A percentile compares a stretch with the other conserved stretches of the same genome.
Evolutionary conservation across 2,329 filamentous ascomycete species (phyloP).

Genomic region (Lithohypha guttulata): DNA sequence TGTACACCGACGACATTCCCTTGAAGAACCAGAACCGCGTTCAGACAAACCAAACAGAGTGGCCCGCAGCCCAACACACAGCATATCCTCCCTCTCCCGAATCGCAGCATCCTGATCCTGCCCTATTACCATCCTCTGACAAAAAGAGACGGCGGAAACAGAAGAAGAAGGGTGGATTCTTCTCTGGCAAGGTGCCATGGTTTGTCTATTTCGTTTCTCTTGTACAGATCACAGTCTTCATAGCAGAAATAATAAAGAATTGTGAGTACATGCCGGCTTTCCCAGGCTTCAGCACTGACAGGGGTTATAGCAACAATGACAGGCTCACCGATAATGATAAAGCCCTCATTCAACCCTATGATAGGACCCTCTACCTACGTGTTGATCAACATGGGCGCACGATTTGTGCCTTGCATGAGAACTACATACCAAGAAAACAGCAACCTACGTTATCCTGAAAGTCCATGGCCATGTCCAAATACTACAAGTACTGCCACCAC

Average conservation of each 20-base stretch:
- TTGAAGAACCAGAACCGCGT: constrained; percentile 14
- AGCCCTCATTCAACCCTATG: constrained; percentile 90
- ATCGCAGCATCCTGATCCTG: constrained; percentile 33
- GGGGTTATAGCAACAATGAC: constrained; percentile 55
- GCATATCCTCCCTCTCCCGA: constrained; percentile 44
- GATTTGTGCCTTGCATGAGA: constrained; percentile 92
- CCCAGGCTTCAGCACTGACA: constrained; percentile 5
- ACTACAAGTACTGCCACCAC: constrained; percentile 50
- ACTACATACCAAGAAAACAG: constrained; percentile 38
- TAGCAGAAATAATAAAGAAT: constrained; percentile 76
- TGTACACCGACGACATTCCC: constrained; percentile 15
- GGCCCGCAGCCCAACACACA: constrained; percentile 27
- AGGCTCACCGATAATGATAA: constrained; percentile 55
- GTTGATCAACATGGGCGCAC: constrained; percentile 92
- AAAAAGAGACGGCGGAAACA: constrained; percentile 22
- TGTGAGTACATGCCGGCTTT: constrained; percentile 41
- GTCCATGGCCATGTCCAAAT: constrained; percentile 68
- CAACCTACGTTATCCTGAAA: constrained; percentile 13
- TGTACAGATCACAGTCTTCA: constrained; percentile 73
- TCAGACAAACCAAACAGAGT: constrained; percentile 14
- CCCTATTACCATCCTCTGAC: constrained; percentile 14
- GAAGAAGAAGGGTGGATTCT: constrained; percentile 44
- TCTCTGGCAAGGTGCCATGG: constrained; percentile 56
- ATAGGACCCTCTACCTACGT: constrained; percentile 86
- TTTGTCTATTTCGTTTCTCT: constrained; percentile 70